Base-by-base conservation (phyloP, 2,329 filamentous ascomycete genomes). In the Corinectria fuckeliana region DNA sequence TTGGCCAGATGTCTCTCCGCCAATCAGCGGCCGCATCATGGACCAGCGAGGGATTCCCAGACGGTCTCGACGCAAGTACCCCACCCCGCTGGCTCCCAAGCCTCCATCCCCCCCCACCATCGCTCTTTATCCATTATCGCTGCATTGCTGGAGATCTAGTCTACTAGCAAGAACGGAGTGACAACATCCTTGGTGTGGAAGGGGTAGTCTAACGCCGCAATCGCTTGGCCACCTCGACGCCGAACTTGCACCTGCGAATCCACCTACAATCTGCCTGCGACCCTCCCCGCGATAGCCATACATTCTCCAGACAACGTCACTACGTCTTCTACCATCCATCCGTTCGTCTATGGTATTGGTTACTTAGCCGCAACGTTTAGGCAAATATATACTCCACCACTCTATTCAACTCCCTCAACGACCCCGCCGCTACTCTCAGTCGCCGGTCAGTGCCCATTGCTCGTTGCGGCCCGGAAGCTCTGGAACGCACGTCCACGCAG, bases 371-470 rank as follows among this genome's bases (percentile, higher is more conserved):
- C 44, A 34, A 48, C 41, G 26, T 14, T 21, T 41, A 56, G 30
- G 42, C 58, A 48, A 51, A 52, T 36, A 23, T 38, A 41, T 38
- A 18, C 21, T 30, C 60, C 30, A 60, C 63, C 61, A 60, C 61
- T 50, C 56, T 56, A 41, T 61, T 55, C 48, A 16, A 56, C 47
- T 54, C 58, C 50, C 55, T 56, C 56, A 61, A 34, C 54, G 30
- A 67, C 68, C 68, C 68, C 68, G 68, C 68, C 68, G 68, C 68
- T 60, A 67, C 65, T 61, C 53, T 25, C 45, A 23, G 26, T 52
- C 32, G 52, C 38, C 26, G n/a, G 34, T 47, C 55, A 32, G 25
- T 41, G 48, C 38, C 49, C 49, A 56, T 49, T 39, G 16, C 34
- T 45, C 50, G 30, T 54, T 50, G 44, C 56, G 45, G 45, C 44